These are phyloP conservation scores for Triticum turgidum DNA, from an alignment of 176 grass and related monocot species.

Conservation along the genomic window DNA sequence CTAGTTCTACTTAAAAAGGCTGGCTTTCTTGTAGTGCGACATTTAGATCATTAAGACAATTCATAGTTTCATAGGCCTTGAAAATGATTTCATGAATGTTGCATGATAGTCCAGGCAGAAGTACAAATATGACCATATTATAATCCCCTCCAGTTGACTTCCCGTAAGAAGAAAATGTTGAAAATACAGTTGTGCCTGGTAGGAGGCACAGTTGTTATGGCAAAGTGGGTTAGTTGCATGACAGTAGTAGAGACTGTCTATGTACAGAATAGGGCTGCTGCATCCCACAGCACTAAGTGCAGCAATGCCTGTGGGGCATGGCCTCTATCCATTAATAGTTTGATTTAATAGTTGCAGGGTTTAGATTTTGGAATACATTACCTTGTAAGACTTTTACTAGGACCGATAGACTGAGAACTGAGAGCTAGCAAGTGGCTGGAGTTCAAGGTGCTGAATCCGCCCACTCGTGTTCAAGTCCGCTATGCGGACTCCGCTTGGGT, in stretches of 20 bases:
- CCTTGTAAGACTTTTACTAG: neutral
- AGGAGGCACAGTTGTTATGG: neutral
- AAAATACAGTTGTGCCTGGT: neutral
- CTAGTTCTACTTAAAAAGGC: conserved; percentile 8
- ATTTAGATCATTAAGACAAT: neutral
- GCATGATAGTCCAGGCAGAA: neutral
- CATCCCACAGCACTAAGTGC: neutral
- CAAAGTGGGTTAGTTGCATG: neutral
- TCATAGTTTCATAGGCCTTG: neutral
- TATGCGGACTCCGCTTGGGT: neutral
- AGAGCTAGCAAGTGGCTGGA: neutral
- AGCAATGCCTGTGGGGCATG: neutral
- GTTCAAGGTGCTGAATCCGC: neutral
- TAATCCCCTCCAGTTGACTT: neutral
- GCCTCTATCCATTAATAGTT: neutral
- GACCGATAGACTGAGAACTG: neutral
- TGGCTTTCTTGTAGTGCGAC: conserved; percentile 16
- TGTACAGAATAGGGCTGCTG: neutral
- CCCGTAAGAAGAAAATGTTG: neutral
- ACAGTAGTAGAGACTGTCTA: conserved; percentile 20
- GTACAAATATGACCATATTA: neutral
- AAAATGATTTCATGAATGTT: conserved; percentile 15
- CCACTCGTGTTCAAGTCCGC: neutral
- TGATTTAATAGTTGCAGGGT: neutral
- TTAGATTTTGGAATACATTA: conserved; percentile 14